Percentiles rank a stretch among this genome's conserved stretches.
Conservation (phyloP, 495 filamentous ascomycete species). For the Tetracladium setigerum region DNA sequence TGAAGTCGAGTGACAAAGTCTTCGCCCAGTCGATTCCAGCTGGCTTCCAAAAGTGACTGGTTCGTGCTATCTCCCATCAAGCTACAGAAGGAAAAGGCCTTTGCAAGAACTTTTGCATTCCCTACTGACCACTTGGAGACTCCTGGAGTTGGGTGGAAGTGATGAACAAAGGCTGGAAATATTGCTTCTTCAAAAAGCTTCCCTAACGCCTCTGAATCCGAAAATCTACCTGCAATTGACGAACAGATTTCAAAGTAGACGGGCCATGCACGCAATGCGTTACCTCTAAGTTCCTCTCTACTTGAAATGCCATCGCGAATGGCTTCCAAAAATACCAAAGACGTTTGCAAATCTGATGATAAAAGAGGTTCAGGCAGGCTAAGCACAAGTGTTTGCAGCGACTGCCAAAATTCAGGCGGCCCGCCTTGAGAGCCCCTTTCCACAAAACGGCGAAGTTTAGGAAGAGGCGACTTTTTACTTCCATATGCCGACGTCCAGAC, state of each 20-base stretch:
- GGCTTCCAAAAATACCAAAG: conserved; percentile 51
- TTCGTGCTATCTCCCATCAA: conserved; percentile 8
- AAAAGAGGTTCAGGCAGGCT: conserved; percentile 48
- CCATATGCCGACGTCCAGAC: conserved; percentile 67
- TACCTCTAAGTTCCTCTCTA: conserved; percentile 64
- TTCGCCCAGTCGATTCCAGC: conserved; percentile 11
- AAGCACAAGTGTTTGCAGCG: conserved; percentile 50
- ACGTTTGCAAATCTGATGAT: conserved; percentile 36
- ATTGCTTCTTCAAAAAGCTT: conserved; percentile 40
- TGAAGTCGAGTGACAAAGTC: conserved; percentile 44
- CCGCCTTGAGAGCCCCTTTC: conserved; percentile 75
- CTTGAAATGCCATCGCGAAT: conserved; percentile 60
- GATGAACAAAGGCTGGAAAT: conserved; percentile 50
- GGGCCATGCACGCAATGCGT: conserved; percentile 60
- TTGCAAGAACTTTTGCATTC: conserved; percentile 1
- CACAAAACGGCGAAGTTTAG: conserved; percentile 63
- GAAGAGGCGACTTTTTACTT: conserved; percentile 56
- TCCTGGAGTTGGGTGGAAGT: conserved; percentile 41
- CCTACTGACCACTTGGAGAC: conserved; percentile 35
- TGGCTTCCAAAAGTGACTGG: conserved; percentile 12
- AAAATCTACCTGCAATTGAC: conserved; percentile 37
- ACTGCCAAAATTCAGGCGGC: conserved; percentile 61
- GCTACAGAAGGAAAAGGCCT: conserved; percentile 11
- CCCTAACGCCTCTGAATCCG: conserved; percentile 13
- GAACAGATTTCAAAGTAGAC: conserved; percentile 56